phyloP scores from a whole-genome alignment of 208 protist genomes.

The Trypanosoma lewisi region DNA sequence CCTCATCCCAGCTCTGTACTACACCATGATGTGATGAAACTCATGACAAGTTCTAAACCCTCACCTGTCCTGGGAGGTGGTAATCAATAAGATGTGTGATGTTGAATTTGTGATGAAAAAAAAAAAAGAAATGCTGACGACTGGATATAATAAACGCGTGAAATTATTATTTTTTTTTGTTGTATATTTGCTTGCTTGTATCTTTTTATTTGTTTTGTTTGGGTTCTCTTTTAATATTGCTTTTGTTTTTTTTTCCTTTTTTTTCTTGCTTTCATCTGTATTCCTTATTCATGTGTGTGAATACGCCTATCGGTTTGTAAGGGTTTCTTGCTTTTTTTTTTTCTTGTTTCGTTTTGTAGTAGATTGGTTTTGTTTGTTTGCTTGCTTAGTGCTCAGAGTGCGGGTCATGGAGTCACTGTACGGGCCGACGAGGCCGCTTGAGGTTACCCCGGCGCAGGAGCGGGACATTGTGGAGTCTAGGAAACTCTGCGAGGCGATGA shows the following conservation, averaged over 20 bases:
- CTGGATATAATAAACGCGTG: too few species aligned
- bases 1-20: conserved; percentile 71
- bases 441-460: conserved; percentile 16
- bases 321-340: conserved; percentile 20
- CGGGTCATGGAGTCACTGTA: conserved; percentile 19
- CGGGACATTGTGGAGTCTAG: conserved; percentile 28
- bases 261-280: neutral
- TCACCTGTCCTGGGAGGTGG: neutral
- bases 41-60: conserved; percentile 20
- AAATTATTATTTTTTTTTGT: conserved; percentile 2
- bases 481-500: conserved; percentile 2
- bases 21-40: conserved; percentile 60
- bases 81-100: neutral
- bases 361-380: conserved; percentile 9
- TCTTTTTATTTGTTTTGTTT: conserved; percentile 2
- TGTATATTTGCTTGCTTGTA: neutral
- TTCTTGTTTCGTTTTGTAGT: too few species aligned
- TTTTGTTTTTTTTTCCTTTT: conserved; percentile 2
- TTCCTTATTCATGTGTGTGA: neutral
- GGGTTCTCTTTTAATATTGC: neutral
- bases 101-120: neutral
- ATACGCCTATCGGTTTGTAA: neutral
- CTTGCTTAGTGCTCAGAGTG: neutral
- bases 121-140: too few species aligned
- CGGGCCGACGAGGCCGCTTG: conserved; percentile 33